Percentiles rank a stretch among this genome's conserved stretches.
phyloP scores from a whole-genome alignment of 495 filamentous ascomycete genomes.

The Glarea lozoyensis region DNA sequence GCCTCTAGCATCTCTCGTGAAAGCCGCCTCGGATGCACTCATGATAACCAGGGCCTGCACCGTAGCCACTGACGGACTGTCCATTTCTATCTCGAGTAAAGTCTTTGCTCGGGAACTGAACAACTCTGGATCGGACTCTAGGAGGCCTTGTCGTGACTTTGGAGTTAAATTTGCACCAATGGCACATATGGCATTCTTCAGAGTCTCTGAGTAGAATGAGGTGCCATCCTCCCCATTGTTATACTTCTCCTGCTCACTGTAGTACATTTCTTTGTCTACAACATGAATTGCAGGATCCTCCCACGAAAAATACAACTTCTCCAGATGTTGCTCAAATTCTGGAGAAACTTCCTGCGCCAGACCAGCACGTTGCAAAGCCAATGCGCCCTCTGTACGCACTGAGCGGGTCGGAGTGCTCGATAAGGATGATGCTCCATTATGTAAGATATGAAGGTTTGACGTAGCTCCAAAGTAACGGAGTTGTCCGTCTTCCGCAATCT shows the following conservation, averaged over 20 bases:
- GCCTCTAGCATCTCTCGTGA: slow-evolving; percentile 39
- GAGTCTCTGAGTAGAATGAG: slow-evolving; percentile 39
- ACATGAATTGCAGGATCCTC: slow-evolving; percentile 41
- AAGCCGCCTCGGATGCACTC: slow-evolving; percentile 36
- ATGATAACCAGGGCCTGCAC: slow-evolving; percentile 42
- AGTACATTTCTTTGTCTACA: slow-evolving; percentile 39
- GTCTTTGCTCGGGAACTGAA: slow-evolving; percentile 1
- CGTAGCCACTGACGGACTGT: slow-evolving; percentile 39
- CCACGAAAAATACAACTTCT: slow-evolving; percentile 44
- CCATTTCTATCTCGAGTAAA: slow-evolving; percentile 1
- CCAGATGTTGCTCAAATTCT: slow-evolving; percentile 36
- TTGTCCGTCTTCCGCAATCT: slow-evolving; percentile 41
- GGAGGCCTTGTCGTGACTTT: neutral
- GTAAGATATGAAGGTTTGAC: slow-evolving; percentile 38
- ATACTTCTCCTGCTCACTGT: slow-evolving; percentile 23
- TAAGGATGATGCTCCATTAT: slow-evolving; percentile 20
- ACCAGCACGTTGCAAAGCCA: slow-evolving; percentile 34
- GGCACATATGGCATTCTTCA: slow-evolving; percentile 40
- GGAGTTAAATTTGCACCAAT: neutral
- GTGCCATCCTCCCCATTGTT: slow-evolving; percentile 26
- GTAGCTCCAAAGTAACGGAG: slow-evolving; percentile 40
- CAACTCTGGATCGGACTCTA: neutral
- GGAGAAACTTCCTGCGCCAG: slow-evolving; percentile 34
- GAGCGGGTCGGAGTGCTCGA: slow-evolving; percentile 18
- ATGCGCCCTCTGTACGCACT: slow-evolving; percentile 36